These are phyloP conservation scores for Xylaria sp. DNA, from an alignment of 2,329 filamentous ascomycete species.

Conservation along the genomic window DNA sequence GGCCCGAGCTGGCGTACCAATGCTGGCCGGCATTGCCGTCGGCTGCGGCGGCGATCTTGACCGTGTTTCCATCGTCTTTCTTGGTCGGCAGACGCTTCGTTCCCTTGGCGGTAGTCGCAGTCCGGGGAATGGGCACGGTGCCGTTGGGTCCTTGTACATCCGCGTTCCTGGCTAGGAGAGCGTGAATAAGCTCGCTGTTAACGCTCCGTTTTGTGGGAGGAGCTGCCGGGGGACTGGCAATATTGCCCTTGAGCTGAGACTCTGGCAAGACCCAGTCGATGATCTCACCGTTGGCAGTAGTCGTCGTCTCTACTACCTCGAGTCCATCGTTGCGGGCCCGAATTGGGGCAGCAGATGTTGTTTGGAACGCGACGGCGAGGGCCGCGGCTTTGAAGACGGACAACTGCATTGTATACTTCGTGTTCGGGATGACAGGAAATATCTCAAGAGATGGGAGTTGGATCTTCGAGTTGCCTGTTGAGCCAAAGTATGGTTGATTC, in stretches of 20 bases:
- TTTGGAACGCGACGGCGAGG: constrained; percentile 20
- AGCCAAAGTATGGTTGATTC: neutral
- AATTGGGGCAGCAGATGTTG: constrained; percentile 18
- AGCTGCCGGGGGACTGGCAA: constrained; percentile 16
- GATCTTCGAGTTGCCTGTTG: neutral
- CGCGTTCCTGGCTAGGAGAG: constrained; percentile 5
- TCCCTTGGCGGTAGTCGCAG: neutral
- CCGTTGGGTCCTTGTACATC: constrained; percentile 24
- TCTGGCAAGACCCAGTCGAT: constrained; percentile 27
- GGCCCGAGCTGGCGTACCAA: constrained; percentile 28
- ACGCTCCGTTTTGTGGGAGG: constrained; percentile 12
- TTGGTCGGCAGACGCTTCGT: constrained; percentile 21
- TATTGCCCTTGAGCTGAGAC: constrained; percentile 11
- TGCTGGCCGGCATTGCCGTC: constrained; percentile 16
- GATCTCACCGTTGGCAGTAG: constrained; percentile 19
- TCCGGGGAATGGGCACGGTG: constrained; percentile 23
- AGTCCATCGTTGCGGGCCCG: constrained; percentile 1
- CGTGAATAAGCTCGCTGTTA: neutral
- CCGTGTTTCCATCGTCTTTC: neutral
- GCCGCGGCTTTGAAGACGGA: constrained; percentile 25
- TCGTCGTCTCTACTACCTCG: constrained; percentile 24
- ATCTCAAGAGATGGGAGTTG: neutral
- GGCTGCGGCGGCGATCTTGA: constrained; percentile 3
- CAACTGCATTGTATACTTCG: constrained; percentile 12
- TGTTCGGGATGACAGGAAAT: neutral